These are phyloP conservation scores for Onygenales sp. DNA, from an alignment of 2,329 filamentous ascomycete species.

Conservation along the genomic window DNA sequence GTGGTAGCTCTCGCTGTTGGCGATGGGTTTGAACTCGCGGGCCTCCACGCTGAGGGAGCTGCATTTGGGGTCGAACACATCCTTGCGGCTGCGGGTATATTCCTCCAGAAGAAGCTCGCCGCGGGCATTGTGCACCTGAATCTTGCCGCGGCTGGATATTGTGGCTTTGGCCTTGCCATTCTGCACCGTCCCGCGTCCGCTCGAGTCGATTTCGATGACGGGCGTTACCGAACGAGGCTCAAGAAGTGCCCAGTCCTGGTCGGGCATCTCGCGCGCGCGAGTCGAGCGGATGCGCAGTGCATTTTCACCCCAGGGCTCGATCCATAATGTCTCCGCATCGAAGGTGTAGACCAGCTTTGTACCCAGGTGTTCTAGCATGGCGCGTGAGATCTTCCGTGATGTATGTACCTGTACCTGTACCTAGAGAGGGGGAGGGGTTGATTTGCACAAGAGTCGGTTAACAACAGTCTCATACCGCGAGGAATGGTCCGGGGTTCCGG, in stretches of 20 bases:
- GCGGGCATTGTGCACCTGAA: slow-evolving; percentile 30
- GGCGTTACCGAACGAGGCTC: not conserved
- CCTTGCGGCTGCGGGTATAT: slow-evolving; percentile 35
- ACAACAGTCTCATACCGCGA: too few species aligned
- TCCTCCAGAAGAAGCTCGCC: slow-evolving; percentile 38
- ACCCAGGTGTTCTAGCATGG: too few species aligned
- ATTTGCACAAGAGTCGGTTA: too few species aligned
- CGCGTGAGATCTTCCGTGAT: too few species aligned
- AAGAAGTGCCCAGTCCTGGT: slow-evolving; percentile 13
- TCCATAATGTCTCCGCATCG: slow-evolving; percentile 14
- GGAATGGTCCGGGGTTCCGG: too few species aligned
- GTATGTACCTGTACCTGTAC: too few species aligned
- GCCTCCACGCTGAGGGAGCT: slow-evolving; percentile 43
- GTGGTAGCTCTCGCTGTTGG: slow-evolving; percentile 39
- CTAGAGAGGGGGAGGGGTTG: too few species aligned
- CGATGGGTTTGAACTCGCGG: slow-evolving; percentile 43
- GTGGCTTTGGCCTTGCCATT: slow-evolving; percentile 36
- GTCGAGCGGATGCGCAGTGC: slow-evolving; percentile 16
- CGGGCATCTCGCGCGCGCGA: slow-evolving; percentile 10
- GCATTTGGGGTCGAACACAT: slow-evolving; percentile 44
- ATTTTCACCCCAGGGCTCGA: slow-evolving; percentile 16
- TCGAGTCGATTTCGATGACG: not conserved
- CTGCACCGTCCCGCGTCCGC: slow-evolving; percentile 15
- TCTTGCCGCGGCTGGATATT: slow-evolving; percentile 35
- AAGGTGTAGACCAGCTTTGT: slow-evolving; percentile 12